Base-by-base conservation (phyloP, 2,329 filamentous ascomycete species). In the Colletotrichum neosansevieriae region DNA sequence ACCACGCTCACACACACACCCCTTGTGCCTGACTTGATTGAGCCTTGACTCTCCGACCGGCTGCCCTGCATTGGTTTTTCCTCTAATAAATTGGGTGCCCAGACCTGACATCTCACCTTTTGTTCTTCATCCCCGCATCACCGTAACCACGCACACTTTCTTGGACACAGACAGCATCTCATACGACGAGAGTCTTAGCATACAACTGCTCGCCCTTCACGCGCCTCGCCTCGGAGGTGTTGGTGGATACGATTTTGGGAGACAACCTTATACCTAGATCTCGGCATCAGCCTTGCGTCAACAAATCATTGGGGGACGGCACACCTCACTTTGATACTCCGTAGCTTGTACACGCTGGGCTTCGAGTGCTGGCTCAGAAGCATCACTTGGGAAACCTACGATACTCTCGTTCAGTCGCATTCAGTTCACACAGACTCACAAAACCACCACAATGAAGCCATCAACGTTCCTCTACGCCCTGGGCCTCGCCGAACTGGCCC, bases 51-150 rank as follows among this genome's bases (percentile, higher is more conserved):
- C 58, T 38, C 34, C 15, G 44, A 19, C 51, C 34, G 17, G 38
- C 32, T 24, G 10, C 44, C 36, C 47, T 24, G 24, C 60, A 17
- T n/a, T 44, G 12, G 15, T 17, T 45, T 42, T 58, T 56, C 58
- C 51, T 51, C 54, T 64, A 58, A 68, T 59, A 68, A 53, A 64
- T 56, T 34, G 54, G 47, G 45, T 59, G 32, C 65, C 61, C 60
- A 65, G 61, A 65, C 61, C 40, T 64, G 45, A 65, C 50, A 61
- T 66, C 40, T 21, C 49, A 51, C 34, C 34, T 5, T 6, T 10
- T 34, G 17, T 4, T 36, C 11, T 36, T 21, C 50, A 42, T 34
- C 61, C 53, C 51, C 53, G 36, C 49, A 38, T 50, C 58, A 51
- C 19, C 59, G 2, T 29, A 7, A 62, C 21, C 59, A 54, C 45